Percentiles rank a stretch among this genome's conserved stretches.
These are phyloP conservation scores for Sugiyamaella chiloensis DNA, from an alignment of 805 yeast species.

Conservation along the genomic window DNA sequence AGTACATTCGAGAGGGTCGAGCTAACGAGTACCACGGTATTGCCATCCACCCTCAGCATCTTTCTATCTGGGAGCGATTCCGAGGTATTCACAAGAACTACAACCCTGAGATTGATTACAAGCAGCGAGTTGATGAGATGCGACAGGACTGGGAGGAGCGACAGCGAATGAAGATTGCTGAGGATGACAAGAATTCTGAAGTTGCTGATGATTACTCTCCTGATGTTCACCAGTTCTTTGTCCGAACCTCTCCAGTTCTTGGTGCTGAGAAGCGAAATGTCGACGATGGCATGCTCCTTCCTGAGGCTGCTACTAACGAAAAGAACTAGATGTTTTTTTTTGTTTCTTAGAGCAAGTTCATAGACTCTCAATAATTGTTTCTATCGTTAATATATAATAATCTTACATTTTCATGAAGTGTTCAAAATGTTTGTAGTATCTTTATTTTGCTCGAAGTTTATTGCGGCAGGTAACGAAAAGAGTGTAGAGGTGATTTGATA, in stretches of 20 bases:
- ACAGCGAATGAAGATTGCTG: slow-evolving; percentile 31
- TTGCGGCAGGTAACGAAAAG: no score
- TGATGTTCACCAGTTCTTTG: slow-evolving; percentile 36
- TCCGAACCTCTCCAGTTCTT: slow-evolving; percentile 34
- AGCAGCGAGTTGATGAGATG: slow-evolving; percentile 38
- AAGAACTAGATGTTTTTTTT: slow-evolving; percentile 1
- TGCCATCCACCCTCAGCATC: slow-evolving; percentile 36
- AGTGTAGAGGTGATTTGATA: no score
- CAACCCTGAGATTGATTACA: slow-evolving; percentile 38
- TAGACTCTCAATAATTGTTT: not conserved
- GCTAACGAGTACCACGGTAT: slow-evolving; percentile 38
- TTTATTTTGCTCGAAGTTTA: not conserved
- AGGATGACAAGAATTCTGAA: slow-evolving; percentile 21
- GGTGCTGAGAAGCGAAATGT: slow-evolving; percentile 26
- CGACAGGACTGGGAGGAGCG: slow-evolving; percentile 36
- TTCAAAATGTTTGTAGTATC: not conserved
- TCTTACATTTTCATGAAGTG: not conserved
- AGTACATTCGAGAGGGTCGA: slow-evolving; percentile 34
- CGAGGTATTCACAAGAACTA: slow-evolving; percentile 35
- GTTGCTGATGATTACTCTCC: slow-evolving; percentile 26
- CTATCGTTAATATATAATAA: not conserved
- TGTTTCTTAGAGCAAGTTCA: no score
- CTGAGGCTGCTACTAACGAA: slow-evolving; percentile 28
- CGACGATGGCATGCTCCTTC: slow-evolving; percentile 32
- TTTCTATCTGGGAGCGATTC: slow-evolving; percentile 36